phyloP scores from a whole-genome alignment of 2,329 filamentous ascomycete genomes.

The Amylocarpus encephaloides region DNA sequence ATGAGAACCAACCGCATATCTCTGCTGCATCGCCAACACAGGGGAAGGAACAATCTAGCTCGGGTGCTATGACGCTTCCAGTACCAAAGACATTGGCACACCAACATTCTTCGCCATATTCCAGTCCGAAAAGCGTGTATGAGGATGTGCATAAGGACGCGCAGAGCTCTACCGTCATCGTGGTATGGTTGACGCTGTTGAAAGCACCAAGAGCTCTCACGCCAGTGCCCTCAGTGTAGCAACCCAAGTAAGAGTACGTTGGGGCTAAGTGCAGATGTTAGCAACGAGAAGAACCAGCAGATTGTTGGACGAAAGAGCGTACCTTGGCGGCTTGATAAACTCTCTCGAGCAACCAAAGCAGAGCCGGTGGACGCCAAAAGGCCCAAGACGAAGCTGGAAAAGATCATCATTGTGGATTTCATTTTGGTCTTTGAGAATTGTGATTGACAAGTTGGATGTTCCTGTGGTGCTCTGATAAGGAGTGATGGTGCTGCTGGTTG shows the following conservation, averaged over 20 bases:
- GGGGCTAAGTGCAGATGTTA: neutral
- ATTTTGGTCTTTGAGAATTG: neutral
- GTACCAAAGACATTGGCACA: slow-evolving; percentile 22
- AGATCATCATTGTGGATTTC: neutral
- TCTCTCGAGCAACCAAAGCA: neutral
- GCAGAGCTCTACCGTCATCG: slow-evolving; percentile 9
- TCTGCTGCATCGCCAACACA: slow-evolving; percentile 25
- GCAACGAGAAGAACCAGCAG: neutral
- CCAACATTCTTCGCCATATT: slow-evolving; percentile 30
- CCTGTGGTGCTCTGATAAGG: neutral
- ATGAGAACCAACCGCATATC: slow-evolving; percentile 23
- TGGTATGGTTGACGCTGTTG: slow-evolving; percentile 3
- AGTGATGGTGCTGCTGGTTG: neutral
- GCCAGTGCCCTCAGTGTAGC: slow-evolving; percentile 11
- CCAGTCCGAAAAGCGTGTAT: slow-evolving; percentile 28
- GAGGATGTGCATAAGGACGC: slow-evolving; percentile 5
- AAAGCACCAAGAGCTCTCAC: slow-evolving; percentile 7
- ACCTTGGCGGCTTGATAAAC: slow-evolving; percentile 4
- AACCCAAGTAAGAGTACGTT: slow-evolving; percentile 7
- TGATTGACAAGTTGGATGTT: neutral
- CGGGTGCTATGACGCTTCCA: slow-evolving; percentile 10
- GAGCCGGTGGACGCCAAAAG: slow-evolving; percentile 1
- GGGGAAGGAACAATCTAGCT: slow-evolving; percentile 17
- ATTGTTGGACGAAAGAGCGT: neutral
- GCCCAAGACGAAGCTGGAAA: slow-evolving; percentile 1